phyloP scores from a whole-genome alignment of 257 asterid species.

The Solanum virginianum region DNA sequence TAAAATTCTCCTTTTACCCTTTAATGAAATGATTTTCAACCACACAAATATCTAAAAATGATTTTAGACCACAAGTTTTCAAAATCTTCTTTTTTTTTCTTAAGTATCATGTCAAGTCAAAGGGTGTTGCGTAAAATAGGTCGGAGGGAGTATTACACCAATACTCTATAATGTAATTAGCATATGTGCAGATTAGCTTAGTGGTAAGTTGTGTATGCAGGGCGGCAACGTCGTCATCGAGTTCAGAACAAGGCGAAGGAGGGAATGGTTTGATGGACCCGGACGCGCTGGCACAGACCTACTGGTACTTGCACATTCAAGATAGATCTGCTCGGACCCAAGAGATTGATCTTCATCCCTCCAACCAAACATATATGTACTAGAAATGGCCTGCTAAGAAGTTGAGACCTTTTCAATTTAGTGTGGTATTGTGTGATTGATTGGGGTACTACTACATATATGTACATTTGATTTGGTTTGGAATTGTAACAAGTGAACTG shows the following conservation, averaged over 20 bases:
- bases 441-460: neutral
- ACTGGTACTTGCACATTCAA: constrained; percentile 7
- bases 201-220: constrained; percentile 4
- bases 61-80: too few relatives aligned
- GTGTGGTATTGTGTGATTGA: neutral
- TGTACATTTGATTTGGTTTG: neutral
- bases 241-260: constrained; percentile 6
- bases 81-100: too few relatives aligned
- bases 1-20: too few relatives aligned
- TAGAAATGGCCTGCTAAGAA: neutral
- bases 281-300: neutral
- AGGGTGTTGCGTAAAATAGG: too few relatives aligned
- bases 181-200: neutral
- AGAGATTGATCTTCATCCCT: constrained; percentile 5
- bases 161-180: too few relatives aligned
- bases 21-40: too few relatives aligned
- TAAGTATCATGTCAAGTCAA: too few relatives aligned
- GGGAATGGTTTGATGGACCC: constrained; percentile 38
- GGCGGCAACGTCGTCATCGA: constrained; percentile 4
- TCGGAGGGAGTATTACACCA: too few relatives aligned
- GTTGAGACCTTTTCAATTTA: neutral
- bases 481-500: neutral
- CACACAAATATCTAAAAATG: too few relatives aligned
- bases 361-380: neutral
- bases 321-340: constrained; percentile 4